Evolutionary conservation across 257 asterid genomes (phyloP), one percentile per base, ranked within the genome.

Genomic region (Penstemon davidsonii): DNA sequence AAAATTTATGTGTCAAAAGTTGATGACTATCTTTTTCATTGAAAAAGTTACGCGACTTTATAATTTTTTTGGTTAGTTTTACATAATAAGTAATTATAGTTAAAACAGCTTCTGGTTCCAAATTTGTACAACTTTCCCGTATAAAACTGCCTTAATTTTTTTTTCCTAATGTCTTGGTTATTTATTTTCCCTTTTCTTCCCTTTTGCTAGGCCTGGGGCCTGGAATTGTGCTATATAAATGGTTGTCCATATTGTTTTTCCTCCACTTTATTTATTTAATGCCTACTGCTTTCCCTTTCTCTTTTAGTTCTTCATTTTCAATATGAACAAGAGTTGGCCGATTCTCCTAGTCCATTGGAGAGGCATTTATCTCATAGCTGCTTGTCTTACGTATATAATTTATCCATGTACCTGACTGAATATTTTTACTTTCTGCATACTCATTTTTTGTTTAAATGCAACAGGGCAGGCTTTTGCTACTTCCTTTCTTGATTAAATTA

Each of bases 401-500:
- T 40, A 3, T 41, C 42, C 54, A 36, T 15, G 45, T 39, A 60
- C 40, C 15, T 44, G 3, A 7, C 49, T 25, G 3, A 7, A 60
- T 50, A 0, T 13, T 10, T 46, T 49, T 53, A 18, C 19, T 11
- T 33, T 19, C 3, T 11, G 4, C 9, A 39, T 46, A 4, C 41
- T 52, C 42, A 41, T 60, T 47, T 55, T 12, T 7, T 62, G 55
- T 5, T 49, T 25, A 25, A 25, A 41, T 5, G 43, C 33, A 37
- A 47, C 36, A 15, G 47, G 62, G 41, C 60, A n/a, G 11, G 12
- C 41, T 41, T 64, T 55, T 58, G 58, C 46, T 18, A 38, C 42
- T 19, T 68, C 61, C 42, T 52, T 60, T 11, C 62, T 52, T 67
- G 66, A 36, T 73, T 66, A 59, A 4, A 44, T n/a, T 60, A 61